Conservation (phyloP, 2,329 filamentous ascomycete species). For the Colletotrichum acutatum region DNA sequence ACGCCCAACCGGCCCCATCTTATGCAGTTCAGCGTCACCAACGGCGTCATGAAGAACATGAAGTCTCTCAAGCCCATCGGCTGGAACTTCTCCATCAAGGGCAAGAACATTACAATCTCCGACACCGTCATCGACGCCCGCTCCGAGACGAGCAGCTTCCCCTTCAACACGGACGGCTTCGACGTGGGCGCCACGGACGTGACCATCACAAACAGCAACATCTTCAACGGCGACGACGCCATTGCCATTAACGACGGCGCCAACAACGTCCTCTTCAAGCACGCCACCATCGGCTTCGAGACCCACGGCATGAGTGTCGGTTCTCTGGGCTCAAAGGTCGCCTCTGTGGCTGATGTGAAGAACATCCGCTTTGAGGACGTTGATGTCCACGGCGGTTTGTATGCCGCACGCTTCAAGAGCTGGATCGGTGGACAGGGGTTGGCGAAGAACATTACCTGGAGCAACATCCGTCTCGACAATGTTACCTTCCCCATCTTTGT, state of each 20-base stretch:
- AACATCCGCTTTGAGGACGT: conserved; percentile 55
- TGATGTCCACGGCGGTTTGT: conserved; percentile 53
- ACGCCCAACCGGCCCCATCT: conserved; percentile 52
- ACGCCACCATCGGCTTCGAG: conserved; percentile 54
- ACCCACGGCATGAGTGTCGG: conserved; percentile 57
- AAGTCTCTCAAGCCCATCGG: conserved; percentile 56
- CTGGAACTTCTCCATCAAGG: conserved; percentile 52
- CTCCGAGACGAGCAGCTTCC: conserved; percentile 48
- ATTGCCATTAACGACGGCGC: conserved; percentile 52
- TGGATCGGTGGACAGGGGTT: conserved; percentile 54
- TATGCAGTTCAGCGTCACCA: conserved; percentile 49
- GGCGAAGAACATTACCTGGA: conserved; percentile 55
- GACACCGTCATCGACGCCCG: conserved; percentile 53
- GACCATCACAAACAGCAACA: conserved; percentile 42
- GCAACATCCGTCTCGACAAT: conserved; percentile 53
- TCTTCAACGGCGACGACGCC: conserved; percentile 56
- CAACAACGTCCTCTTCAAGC: conserved; percentile 50
- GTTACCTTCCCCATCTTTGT: conserved; percentile 58
- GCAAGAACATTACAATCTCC: conserved; percentile 51
- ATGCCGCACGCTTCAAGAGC: conserved; percentile 56
- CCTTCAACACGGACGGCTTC: conserved; percentile 54
- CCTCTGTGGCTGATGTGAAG: conserved; percentile 45
- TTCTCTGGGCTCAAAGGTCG: conserved; percentile 49
- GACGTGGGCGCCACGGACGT: conserved; percentile 45
- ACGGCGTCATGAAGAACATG: conserved; percentile 50